Conservation (phyloP, 2,329 filamentous ascomycete species). For the Talaromyces sp. region DNA sequence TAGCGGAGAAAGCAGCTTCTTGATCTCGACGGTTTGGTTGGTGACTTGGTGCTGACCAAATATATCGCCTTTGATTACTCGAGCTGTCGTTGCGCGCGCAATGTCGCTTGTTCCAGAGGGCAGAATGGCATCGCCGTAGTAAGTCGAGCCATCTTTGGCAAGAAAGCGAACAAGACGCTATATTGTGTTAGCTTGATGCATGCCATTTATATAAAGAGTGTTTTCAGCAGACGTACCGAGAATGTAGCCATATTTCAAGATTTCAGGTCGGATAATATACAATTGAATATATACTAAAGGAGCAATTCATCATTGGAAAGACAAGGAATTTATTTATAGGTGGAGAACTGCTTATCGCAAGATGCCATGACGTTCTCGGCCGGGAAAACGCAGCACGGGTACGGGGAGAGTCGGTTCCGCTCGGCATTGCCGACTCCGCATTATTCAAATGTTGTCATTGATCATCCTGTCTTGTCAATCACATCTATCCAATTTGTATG, state of each 20-base stretch:
- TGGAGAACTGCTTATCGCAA: background rate
- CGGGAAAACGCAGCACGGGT: background rate
- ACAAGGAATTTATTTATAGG: background rate
- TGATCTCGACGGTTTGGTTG: conserved; percentile 51
- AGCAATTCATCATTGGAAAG: background rate
- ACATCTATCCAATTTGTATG: background rate
- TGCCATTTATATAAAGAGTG: background rate
- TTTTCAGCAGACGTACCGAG: background rate
- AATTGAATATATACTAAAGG: background rate
- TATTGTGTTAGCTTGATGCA: conserved; percentile 1
- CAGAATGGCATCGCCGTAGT: conserved; percentile 71
- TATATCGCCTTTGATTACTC: conserved; percentile 60
- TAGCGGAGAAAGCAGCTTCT: conserved; percentile 57
- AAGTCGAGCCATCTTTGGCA: conserved; percentile 61
- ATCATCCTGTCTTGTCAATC: background rate
- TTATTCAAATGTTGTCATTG: background rate
- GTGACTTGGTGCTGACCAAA: conserved; percentile 62
- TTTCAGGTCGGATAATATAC: background rate
- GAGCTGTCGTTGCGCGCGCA: conserved; percentile 55
- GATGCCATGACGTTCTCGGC: conserved; percentile 3
- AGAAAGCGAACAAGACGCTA: conserved; percentile 70
- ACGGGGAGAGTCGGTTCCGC: background rate
- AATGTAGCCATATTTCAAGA: conserved; percentile 5
- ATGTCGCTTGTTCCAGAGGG: conserved; percentile 57
- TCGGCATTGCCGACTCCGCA: background rate